These are phyloP conservation scores for Nicotiana obtusifolia DNA, from an alignment of 257 asterid genomes.

Conservation along the genomic window DNA sequence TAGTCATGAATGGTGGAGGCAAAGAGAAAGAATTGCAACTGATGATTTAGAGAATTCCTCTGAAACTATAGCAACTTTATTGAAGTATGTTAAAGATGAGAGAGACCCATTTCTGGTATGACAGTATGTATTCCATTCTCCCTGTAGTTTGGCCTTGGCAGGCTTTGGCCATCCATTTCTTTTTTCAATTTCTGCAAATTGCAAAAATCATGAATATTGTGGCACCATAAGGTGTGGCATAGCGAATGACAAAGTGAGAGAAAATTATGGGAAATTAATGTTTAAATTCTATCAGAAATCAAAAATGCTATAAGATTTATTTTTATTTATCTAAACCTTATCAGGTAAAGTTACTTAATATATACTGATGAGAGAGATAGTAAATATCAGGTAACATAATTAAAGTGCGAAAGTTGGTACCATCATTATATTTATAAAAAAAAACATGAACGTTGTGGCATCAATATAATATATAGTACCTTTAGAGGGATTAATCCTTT, in stretches of 20 bases:
- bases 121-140: constrained; percentile 11
- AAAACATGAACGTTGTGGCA: background rate
- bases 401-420: too few relatives aligned
- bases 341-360: background rate
- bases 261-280: too few relatives aligned
- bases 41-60: constrained; percentile 8
- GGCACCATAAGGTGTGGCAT: background rate
- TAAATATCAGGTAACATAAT: background rate
- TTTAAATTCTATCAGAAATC: too few relatives aligned
- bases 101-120: constrained; percentile 19
- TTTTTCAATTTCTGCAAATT: background rate
- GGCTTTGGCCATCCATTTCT: background rate
- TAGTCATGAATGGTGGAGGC: constrained; percentile 16
- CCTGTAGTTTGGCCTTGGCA: constrained; percentile 10
- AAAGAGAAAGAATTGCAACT: constrained; percentile 12
- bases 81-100: constrained; percentile 29
- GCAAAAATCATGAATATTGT: background rate
- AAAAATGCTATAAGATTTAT: background rate
- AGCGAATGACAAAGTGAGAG: too few relatives aligned
- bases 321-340: background rate
- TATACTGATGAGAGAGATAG: background rate
- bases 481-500: background rate
- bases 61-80: constrained; percentile 27
- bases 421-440: background rate
- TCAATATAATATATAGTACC: background rate